Percentiles rank a stretch among this genome's conserved stretches.
These are phyloP conservation scores for Mycosphaerella arachidis DNA, from an alignment of 2,329 filamentous ascomycete species.

Conservation along the genomic window DNA sequence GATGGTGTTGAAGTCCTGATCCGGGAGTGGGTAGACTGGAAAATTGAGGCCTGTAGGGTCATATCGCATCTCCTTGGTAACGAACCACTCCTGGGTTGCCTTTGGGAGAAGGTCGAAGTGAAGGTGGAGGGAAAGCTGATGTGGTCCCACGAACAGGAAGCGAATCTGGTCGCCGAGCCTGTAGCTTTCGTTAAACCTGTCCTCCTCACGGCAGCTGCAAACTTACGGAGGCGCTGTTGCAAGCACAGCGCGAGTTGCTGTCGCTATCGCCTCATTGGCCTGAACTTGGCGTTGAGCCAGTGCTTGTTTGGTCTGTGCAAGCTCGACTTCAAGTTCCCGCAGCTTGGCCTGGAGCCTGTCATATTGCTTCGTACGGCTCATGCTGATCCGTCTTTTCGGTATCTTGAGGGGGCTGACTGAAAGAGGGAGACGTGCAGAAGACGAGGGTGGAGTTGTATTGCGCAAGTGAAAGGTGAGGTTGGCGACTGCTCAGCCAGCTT, in stretches of 20 bases:
- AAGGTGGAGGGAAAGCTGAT: constrained; percentile 7
- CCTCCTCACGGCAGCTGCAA: background rate
- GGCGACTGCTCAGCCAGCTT: background rate
- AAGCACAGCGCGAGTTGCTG: background rate
- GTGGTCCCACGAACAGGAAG: constrained; percentile 18
- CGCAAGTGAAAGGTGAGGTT: background rate
- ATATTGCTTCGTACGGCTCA: background rate
- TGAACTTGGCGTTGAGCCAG: background rate
- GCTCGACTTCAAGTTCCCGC: background rate
- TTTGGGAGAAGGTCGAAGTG: constrained; percentile 15
- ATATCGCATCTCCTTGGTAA: background rate
- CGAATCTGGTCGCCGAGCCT: constrained; percentile 20
- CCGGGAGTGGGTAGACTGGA: constrained; percentile 10
- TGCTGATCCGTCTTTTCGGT: background rate
- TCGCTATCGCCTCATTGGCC: background rate
- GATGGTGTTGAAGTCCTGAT: constrained; percentile 14
- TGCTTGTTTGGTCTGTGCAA: background rate
- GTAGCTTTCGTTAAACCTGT: background rate
- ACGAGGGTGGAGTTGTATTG: background rate
- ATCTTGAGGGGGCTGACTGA: background rate
- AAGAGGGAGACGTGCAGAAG: background rate
- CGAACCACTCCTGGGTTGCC: constrained; percentile 7
- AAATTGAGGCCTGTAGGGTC: background rate
- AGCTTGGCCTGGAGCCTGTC: background rate
- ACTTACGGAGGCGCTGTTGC: background rate